Evolutionary conservation across 2,329 filamentous ascomycete species (phyloP).

Genomic region (Cytospora paraplurivora): DNA sequence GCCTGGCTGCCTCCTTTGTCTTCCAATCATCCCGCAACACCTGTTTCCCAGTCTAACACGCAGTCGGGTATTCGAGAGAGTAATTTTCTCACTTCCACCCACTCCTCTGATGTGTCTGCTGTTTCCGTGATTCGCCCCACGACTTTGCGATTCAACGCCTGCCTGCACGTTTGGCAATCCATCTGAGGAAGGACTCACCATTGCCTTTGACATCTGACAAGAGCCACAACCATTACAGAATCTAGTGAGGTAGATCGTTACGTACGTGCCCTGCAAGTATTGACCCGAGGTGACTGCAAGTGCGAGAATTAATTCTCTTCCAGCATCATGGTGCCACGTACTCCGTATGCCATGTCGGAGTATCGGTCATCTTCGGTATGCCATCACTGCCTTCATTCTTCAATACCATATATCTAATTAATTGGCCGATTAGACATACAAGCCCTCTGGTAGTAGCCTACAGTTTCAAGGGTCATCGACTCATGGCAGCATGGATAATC

Average conservation of each 20-base stretch:
- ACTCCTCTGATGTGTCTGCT: conserved; percentile 7
- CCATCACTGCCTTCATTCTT: conserved; percentile 18
- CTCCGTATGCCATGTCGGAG: conserved; percentile 11
- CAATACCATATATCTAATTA: conserved; percentile 23
- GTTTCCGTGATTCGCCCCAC: neutral
- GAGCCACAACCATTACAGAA: neutral
- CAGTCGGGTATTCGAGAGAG: conserved; percentile 6
- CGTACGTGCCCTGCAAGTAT: neutral
- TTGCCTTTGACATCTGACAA: neutral
- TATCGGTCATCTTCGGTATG: conserved; percentile 23
- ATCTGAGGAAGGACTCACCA: neutral
- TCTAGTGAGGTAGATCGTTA: neutral
- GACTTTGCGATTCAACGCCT: neutral
- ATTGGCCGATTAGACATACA: conserved; percentile 30
- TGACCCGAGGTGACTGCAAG: neutral
- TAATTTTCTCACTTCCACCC: conserved; percentile 2
- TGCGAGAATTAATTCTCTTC: neutral
- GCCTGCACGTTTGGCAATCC: conserved; percentile 1
- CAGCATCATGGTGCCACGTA: conserved; percentile 22
- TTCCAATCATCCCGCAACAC: conserved; percentile 8
- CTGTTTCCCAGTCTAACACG: conserved; percentile 2
- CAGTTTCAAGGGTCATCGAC: neutral
- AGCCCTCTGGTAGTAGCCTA: conserved; percentile 11
- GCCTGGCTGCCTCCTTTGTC: conserved; percentile 8
- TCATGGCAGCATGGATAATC: conserved; percentile 28